A percentile compares a stretch with the other conserved stretches of the same genome.
phyloP scores from a whole-genome alignment of 2,329 filamentous ascomycete genomes.

The Penicillium paneum region DNA sequence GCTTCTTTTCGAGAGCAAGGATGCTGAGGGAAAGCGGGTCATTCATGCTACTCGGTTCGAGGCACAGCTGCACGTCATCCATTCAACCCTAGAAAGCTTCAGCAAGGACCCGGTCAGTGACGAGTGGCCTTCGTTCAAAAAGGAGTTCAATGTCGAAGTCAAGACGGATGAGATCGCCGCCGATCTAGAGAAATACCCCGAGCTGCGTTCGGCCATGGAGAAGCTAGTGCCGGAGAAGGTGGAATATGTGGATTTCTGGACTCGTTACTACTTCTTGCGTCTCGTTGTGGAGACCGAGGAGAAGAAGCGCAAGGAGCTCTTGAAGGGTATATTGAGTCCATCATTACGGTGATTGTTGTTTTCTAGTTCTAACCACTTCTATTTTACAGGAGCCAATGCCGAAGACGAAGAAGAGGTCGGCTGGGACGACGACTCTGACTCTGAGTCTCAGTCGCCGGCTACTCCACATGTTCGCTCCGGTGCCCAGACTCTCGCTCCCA shows the following conservation, averaged over 20 bases:
- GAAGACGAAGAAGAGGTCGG: constrained; percentile 69
- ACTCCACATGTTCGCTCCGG: constrained; percentile 44
- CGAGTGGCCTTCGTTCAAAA: constrained; percentile 71
- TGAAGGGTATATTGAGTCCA: constrained; percentile 68
- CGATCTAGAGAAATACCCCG: constrained; percentile 81
- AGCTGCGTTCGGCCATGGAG: constrained; percentile 87
- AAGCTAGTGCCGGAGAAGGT: constrained; percentile 89
- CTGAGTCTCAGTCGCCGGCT: constrained; percentile 44
- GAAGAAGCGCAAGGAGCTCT: constrained; percentile 77
- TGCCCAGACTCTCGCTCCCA: constrained; percentile 29
- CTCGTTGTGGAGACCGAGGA: constrained; percentile 93
- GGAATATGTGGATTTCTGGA: constrained; percentile 89
- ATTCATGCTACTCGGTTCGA: constrained; percentile 94
- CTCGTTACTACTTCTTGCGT: constrained; percentile 89
- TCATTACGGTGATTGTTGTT: background rate
- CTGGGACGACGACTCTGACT: constrained; percentile 70
- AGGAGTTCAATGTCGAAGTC: constrained; percentile 72
- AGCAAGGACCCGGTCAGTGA: constrained; percentile 72
- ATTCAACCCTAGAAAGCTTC: constrained; percentile 79
- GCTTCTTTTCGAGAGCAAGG: constrained; percentile 90
- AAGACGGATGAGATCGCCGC: constrained; percentile 80
- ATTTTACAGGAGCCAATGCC: constrained; percentile 38
- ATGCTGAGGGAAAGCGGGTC: constrained; percentile 81
- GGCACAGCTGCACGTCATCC: constrained; percentile 92
- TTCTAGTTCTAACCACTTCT: constrained; percentile 3